phyloP scores from a whole-genome alignment of 176 grass and related monocot genomes.

The Triticum monococcum region DNA sequence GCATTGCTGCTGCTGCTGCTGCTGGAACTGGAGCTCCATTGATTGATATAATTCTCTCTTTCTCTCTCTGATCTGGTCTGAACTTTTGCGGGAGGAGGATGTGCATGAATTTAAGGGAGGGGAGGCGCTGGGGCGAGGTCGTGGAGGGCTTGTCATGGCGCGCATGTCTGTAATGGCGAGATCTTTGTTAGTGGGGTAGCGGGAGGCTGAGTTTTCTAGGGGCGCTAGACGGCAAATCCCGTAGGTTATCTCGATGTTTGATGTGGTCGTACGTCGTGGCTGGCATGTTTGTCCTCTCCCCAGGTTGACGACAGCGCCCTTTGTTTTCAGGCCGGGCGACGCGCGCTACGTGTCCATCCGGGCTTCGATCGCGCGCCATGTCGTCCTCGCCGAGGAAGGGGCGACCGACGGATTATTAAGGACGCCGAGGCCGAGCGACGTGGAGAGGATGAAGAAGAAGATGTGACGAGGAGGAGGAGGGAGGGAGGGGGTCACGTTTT shows the following conservation, averaged over 20 bases:
- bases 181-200: conserved; percentile 34
- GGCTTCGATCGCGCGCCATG: not conserved
- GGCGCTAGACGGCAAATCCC: not conserved
- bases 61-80: conserved; percentile 16
- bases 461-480: too few species aligned
- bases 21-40: conserved; percentile 70
- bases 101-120: conserved; percentile 46
- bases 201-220: conserved; percentile 52
- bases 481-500: too few species aligned
- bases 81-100: not conserved
- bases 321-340: not conserved
- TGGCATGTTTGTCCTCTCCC: not conserved
- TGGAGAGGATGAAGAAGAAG: not conserved
- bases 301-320: not conserved
- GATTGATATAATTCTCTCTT: not conserved
- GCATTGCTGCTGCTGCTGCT: conserved; percentile 42
- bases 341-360: not conserved
- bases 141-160: conserved; percentile 23
- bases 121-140: not conserved
- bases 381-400: not conserved
- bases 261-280: conserved; percentile 28
- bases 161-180: conserved; percentile 29
- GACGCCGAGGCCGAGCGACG: too few species aligned
- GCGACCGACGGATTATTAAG: too few species aligned
- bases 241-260: conserved; percentile 53